These are phyloP conservation scores for Erodium texanum DNA, from an alignment of 441 rosid species.

Conservation along the genomic window DNA sequence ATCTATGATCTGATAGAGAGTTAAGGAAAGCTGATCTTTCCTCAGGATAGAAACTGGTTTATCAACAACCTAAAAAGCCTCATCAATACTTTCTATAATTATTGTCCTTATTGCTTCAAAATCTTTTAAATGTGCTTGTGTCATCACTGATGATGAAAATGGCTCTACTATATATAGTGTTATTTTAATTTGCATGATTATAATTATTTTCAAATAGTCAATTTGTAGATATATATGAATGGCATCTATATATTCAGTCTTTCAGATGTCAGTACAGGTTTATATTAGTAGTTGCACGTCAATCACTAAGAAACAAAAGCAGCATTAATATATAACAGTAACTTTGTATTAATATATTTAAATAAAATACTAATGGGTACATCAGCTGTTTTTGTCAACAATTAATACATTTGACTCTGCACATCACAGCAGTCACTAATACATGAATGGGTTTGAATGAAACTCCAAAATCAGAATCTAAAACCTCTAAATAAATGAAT, in stretches of 20 bases:
- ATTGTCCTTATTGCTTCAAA: no score
- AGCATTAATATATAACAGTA: neutral
- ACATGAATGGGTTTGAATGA: neutral
- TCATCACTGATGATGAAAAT: constrained; percentile 4
- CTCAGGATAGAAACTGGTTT: neutral
- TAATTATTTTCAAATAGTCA: neutral
- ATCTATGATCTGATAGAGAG: neutral
- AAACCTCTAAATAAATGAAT: no score
- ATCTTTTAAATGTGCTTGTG: neutral
- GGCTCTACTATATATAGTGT: neutral
- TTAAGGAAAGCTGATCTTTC: neutral
- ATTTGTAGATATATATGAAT: neutral
- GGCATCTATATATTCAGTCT: neutral
- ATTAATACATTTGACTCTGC: neutral
- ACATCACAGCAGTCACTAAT: neutral
- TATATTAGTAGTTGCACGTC: neutral
- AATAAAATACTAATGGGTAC: neutral
- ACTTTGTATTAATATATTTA: neutral
- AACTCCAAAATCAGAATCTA: neutral
- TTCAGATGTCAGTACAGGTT: no score
- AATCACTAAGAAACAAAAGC: neutral
- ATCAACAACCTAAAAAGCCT: neutral
- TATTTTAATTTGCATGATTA: neutral
- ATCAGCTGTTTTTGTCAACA: neutral
- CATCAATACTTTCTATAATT: constrained; percentile 2